These are phyloP conservation scores for Agarophyton chilense DNA, from an alignment of 23 red algal species.

Conservation along the genomic window DNA sequence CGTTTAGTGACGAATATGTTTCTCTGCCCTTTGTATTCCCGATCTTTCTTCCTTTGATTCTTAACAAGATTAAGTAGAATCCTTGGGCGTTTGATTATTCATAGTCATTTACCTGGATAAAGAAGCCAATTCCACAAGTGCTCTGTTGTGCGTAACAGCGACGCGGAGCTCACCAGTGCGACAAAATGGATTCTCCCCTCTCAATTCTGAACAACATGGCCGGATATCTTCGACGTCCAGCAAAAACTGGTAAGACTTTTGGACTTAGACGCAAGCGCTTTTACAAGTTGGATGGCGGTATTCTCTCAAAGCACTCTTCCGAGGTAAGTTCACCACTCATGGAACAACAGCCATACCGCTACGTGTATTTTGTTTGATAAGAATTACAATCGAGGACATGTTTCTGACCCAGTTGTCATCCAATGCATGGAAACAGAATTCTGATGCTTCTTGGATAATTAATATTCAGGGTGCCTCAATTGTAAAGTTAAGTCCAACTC, in stretches of 20 bases:
- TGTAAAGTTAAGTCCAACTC: constrained; percentile 9
- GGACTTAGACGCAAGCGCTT: constrained; percentile 70
- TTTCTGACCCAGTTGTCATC: not conserved
- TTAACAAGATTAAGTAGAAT: no score
- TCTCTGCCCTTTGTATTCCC: not conserved
- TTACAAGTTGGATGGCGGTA: constrained; percentile 66
- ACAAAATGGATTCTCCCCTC: not conserved
- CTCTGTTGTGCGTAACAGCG: no score
- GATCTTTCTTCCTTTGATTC: no score
- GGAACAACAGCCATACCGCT: not conserved
- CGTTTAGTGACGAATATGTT: not conserved
- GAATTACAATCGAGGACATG: not conserved
- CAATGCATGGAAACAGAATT: not conserved
- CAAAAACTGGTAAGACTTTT: constrained; percentile 36
- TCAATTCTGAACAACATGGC: not conserved
- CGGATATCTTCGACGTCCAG: constrained; percentile 53
- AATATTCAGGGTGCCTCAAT: constrained; percentile 62
- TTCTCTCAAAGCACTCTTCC: constrained; percentile 63
- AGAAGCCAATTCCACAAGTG: no score
- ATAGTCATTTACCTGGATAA: no score
- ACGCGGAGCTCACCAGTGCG: not conserved
- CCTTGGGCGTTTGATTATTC: no score
- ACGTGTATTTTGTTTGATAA: not conserved
- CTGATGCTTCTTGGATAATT: constrained; percentile 56
- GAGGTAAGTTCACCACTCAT: no score